Conservation (phyloP, 2,329 filamentous ascomycete species). For the Talaromyces islandicus region DNA sequence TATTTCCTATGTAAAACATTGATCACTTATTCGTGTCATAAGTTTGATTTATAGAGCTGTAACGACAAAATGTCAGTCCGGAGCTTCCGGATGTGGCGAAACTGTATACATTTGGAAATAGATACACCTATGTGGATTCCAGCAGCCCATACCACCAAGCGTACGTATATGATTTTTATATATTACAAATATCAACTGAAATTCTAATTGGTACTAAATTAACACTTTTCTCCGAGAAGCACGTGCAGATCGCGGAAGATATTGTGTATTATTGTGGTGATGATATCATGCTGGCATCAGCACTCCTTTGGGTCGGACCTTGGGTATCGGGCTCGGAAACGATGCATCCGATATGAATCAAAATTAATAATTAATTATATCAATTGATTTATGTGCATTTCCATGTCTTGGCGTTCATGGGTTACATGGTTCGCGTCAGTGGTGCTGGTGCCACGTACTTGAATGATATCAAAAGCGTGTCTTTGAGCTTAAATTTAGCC, state of each 20-base stretch:
- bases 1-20: neutral
- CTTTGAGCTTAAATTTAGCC: neutral
- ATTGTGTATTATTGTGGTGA: neutral
- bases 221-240: too few species aligned
- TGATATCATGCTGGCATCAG: neutral
- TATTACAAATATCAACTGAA: too few species aligned
- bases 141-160: too few species aligned
- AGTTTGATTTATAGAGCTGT: neutral
- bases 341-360: neutral
- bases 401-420: neutral
- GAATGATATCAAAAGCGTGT: neutral
- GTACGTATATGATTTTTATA: too few species aligned
- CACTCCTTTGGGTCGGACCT: neutral
- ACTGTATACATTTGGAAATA: neutral
- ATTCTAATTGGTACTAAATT: too few species aligned
- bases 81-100: neutral
- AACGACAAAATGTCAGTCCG: neutral
- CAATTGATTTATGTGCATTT: neutral
- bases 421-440: neutral
- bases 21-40: neutral
- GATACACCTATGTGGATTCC: too few species aligned
- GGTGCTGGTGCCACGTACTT: neutral
- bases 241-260: neutral
- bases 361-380: neutral
- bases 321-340: neutral